Conservation (phyloP, 176 grass and related monocot genomes). For the Pontederia paniculata region DNA sequence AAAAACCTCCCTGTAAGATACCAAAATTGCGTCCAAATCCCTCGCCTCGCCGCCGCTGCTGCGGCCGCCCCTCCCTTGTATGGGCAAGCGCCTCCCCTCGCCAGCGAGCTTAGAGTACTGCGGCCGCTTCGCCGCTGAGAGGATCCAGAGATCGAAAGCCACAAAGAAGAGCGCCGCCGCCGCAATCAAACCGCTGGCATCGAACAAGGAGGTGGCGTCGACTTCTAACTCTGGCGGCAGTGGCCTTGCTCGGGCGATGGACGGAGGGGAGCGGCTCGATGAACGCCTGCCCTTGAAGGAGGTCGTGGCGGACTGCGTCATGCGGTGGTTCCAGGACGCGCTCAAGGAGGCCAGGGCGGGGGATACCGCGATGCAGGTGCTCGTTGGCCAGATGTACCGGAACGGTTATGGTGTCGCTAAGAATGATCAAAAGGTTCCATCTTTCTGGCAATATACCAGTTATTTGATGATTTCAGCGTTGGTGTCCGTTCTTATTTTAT, state of each 20-base stretch:
- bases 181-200: slow-evolving; percentile 29
- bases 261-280: slow-evolving; percentile 17
- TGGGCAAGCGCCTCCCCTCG: slow-evolving; percentile 35
- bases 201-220: slow-evolving; percentile 24
- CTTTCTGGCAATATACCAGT: not conserved
- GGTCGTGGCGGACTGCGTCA: slow-evolving; percentile 66
- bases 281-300: slow-evolving; percentile 48
- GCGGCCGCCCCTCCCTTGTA: slow-evolving; percentile 18
- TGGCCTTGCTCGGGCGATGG: slow-evolving; percentile 25
- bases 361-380: slow-evolving; percentile 76
- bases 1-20: no score
- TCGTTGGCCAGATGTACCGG: slow-evolving; percentile 96
- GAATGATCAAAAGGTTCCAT: slow-evolving; percentile 67
- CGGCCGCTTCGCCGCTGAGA: slow-evolving; percentile 25
- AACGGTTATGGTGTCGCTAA: slow-evolving; percentile 65
- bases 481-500: no score
- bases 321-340: slow-evolving; percentile 86
- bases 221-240: slow-evolving; percentile 18
- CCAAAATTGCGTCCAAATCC: not conserved
- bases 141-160: not conserved
- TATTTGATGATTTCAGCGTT: no score
- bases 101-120: not conserved
- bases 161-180: slow-evolving; percentile 6
- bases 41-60: slow-evolving; percentile 8
- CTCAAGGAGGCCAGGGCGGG: slow-evolving; percentile 78